A percentile compares a stretch with the other conserved stretches of the same genome.
phyloP scores from a whole-genome alignment of 768 basidiomycete species.

The Agaricus sinodeliciosus region DNA sequence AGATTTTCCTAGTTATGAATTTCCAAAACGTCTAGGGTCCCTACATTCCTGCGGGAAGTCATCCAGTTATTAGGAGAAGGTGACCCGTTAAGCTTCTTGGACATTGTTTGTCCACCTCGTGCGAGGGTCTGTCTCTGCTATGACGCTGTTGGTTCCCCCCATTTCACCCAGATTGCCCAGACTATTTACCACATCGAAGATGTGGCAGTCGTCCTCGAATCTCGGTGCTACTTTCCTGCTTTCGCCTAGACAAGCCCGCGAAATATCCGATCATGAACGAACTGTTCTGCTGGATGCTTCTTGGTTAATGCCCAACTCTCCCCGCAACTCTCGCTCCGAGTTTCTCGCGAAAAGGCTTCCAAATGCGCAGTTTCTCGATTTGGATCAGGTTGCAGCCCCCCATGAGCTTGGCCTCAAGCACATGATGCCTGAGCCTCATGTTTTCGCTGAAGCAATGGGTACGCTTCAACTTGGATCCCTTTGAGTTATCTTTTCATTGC shows the following conservation, averaged over 20 bases:
- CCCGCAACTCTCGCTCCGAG: slow-evolving; percentile 65
- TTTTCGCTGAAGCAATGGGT: slow-evolving; percentile 81
- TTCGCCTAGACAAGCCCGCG: slow-evolving; percentile 41
- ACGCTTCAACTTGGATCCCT: slow-evolving; percentile 21
- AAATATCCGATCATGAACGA: slow-evolving; percentile 24
- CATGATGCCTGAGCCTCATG: slow-evolving; percentile 78
- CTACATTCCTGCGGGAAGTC: no score
- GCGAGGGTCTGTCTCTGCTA: neutral
- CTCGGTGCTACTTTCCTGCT: slow-evolving; percentile 39
- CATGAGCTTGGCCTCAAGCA: slow-evolving; percentile 83
- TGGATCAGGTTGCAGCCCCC: slow-evolving; percentile 70
- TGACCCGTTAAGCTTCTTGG: no score
- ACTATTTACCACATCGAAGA: slow-evolving; percentile 12
- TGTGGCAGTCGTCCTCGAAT: slow-evolving; percentile 29
- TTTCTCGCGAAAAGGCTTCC: slow-evolving; percentile 64
- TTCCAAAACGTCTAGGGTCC: no score
- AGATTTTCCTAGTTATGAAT: no score
- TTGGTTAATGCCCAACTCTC: slow-evolving; percentile 93
- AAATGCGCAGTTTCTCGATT: slow-evolving; percentile 66
- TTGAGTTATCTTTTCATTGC: neutral
- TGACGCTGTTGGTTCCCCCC: slow-evolving; percentile 7
- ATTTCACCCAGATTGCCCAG: slow-evolving; percentile 1
- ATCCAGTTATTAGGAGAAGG: no score
- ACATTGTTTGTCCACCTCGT: no score
- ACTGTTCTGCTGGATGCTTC: slow-evolving; percentile 64